Evolutionary conservation across 2,329 filamentous ascomycete genomes (phyloP).

Genomic region (Verticillium nubilum): DNA sequence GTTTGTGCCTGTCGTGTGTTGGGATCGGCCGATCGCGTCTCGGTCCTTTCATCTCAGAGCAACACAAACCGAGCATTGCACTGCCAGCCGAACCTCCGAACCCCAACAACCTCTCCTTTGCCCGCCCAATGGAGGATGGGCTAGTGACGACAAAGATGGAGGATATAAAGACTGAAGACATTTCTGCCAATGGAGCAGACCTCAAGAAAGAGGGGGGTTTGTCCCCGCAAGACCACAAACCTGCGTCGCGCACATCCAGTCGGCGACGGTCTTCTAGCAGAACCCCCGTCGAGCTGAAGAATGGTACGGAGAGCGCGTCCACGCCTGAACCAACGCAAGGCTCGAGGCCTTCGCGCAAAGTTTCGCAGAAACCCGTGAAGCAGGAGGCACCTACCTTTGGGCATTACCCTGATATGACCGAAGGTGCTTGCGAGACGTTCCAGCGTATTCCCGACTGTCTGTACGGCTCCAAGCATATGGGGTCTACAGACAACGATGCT

Average conservation of each 20-base stretch:
- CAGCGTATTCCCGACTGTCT: constrained; percentile 78
- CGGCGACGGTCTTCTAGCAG: constrained; percentile 17
- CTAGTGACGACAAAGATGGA: constrained; percentile 34
- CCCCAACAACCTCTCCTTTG: constrained; percentile 5
- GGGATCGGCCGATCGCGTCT: background rate
- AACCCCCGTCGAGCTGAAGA: constrained; percentile 40
- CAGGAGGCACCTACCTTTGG: constrained; percentile 63
- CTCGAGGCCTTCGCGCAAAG: constrained; percentile 43
- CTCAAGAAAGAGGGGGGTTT: constrained; percentile 35
- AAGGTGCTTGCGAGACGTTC: constrained; percentile 71
- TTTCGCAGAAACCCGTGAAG: constrained; percentile 33
- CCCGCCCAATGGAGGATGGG: constrained; percentile 32
- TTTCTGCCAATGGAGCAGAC: constrained; percentile 26
- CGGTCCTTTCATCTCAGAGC: background rate
- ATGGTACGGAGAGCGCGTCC: constrained; percentile 40
- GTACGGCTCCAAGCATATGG: constrained; percentile 88
- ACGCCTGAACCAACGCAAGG: constrained; percentile 48
- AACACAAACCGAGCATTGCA: background rate
- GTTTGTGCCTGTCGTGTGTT: background rate
- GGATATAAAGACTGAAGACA: constrained; percentile 38
- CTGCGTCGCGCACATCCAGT: constrained; percentile 28
- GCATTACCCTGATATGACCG: constrained; percentile 72
- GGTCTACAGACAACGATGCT: constrained; percentile 81
- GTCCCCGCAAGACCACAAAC: constrained; percentile 32
- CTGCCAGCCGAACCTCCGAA: constrained; percentile 1